A percentile compares a stretch with the other conserved stretches of the same genome.
Conservation (phyloP, 2,329 filamentous ascomycete genomes). For the Cladophialophora yegresii region DNA sequence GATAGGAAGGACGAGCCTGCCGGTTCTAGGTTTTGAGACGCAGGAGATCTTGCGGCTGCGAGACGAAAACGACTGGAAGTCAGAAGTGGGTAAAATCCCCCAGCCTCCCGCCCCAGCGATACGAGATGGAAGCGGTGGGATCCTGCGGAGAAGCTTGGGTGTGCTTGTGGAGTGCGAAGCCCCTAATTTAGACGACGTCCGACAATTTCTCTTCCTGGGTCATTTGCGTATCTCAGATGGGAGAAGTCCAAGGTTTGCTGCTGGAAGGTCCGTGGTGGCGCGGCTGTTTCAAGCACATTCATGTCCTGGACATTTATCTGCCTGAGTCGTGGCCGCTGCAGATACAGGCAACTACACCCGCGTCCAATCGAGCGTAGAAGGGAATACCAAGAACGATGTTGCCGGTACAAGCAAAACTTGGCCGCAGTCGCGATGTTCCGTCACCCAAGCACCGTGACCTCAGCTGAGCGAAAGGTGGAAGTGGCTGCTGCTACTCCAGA, state of each 20-base stretch:
- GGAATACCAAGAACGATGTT: neutral
- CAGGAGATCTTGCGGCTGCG: neutral
- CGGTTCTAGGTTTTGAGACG: neutral
- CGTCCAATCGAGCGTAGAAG: no score
- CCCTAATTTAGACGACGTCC: conserved; percentile 12
- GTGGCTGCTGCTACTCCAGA: neutral
- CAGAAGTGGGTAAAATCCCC: conserved; percentile 19
- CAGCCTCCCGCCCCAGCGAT: neutral
- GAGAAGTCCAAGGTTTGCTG: neutral
- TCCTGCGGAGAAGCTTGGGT: conserved; percentile 16
- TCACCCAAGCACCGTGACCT: neutral
- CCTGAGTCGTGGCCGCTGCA: neutral
- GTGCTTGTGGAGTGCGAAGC: neutral
- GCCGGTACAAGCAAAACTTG: neutral
- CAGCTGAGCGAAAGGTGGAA: neutral
- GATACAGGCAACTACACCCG: neutral
- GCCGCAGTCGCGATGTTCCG: neutral
- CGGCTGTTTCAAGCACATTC: neutral
- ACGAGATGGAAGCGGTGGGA: conserved; percentile 4
- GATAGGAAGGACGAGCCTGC: neutral
- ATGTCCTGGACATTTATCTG: neutral
- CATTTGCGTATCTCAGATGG: neutral
- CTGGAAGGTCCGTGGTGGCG: no score
- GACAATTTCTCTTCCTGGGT: neutral
- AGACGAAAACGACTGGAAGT: neutral